Conservation (phyloP, 2,329 filamentous ascomycete species). For the Geosmithia flava region DNA sequence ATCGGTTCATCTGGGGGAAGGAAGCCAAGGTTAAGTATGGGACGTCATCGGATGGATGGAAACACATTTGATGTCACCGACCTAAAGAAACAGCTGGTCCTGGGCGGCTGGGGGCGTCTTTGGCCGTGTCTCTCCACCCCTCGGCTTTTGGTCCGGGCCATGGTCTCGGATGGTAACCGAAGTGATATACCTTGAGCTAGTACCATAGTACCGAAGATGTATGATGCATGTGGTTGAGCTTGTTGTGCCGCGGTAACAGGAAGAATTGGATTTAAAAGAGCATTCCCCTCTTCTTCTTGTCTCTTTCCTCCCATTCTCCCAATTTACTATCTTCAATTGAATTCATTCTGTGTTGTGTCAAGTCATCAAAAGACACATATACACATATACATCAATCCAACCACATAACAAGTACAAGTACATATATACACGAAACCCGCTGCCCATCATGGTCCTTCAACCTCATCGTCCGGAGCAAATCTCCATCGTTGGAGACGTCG, state of each 20-base stretch:
- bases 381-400: not conserved
- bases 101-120: too few relatives aligned
- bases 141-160: not conserved
- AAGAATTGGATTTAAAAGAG: not conserved
- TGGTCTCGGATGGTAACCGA: not conserved
- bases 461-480: not conserved
- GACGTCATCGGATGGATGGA: not conserved
- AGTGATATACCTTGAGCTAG: not conserved
- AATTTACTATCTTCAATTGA: not conserved
- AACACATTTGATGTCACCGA: not conserved
- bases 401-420: too few relatives aligned
- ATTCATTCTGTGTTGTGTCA: not conserved
- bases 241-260: too few relatives aligned
- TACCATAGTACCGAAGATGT: too few relatives aligned
- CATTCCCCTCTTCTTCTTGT: too few relatives aligned
- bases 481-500: constrained; percentile 46
- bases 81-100: not conserved
- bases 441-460: not conserved
- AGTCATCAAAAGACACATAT: not conserved
- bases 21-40: not conserved
- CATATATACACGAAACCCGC: not conserved
- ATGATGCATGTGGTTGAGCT: too few relatives aligned
- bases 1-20: not conserved
- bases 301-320: not conserved
- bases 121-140: not conserved